Evolutionary conservation across 306 rosid genomes (phyloP).

Genomic region (Quercus berberidifolia): DNA sequence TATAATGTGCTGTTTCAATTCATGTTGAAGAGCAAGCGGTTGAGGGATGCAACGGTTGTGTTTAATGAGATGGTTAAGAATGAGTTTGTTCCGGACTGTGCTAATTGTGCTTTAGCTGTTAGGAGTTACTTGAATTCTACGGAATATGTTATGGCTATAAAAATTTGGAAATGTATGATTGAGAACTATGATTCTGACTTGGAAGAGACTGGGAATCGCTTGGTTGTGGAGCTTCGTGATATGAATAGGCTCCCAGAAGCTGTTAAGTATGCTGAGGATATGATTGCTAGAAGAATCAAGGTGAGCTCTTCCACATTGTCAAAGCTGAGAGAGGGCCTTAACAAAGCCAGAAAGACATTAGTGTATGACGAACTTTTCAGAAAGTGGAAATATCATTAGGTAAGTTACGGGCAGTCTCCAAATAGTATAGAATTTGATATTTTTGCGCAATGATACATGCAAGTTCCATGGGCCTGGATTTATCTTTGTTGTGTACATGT

Average conservation of each 20-base stretch:
- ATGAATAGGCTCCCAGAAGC: constrained; percentile 54
- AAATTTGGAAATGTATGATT: constrained; percentile 56
- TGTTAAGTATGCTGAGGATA: constrained; percentile 65
- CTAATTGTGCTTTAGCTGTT: constrained; percentile 48
- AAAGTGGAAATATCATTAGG: constrained; percentile 41
- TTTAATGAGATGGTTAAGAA: constrained; percentile 64
- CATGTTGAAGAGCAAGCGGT: constrained; percentile 43
- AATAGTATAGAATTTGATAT: not conserved
- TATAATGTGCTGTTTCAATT: constrained; percentile 51
- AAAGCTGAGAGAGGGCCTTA: constrained; percentile 52
- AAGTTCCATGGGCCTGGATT: not conserved
- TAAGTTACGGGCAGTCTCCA: not conserved
- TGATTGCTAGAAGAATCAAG: constrained; percentile 53
- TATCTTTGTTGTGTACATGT: not conserved
- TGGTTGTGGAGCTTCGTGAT: constrained; percentile 49
- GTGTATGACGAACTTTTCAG: constrained; percentile 45
- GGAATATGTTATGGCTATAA: constrained; percentile 45
- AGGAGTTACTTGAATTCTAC: constrained; percentile 40
- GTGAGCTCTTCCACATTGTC: constrained; percentile 46
- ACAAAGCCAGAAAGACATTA: constrained; percentile 38
- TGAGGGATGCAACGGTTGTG: constrained; percentile 40
- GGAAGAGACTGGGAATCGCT: constrained; percentile 44
- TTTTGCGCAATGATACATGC: not conserved
- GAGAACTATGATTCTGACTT: constrained; percentile 40
- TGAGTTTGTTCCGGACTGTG: constrained; percentile 54